phyloP scores from a whole-genome alignment of 139 green algal genomes.

The Chlamydomonas sphaeroides region DNA sequence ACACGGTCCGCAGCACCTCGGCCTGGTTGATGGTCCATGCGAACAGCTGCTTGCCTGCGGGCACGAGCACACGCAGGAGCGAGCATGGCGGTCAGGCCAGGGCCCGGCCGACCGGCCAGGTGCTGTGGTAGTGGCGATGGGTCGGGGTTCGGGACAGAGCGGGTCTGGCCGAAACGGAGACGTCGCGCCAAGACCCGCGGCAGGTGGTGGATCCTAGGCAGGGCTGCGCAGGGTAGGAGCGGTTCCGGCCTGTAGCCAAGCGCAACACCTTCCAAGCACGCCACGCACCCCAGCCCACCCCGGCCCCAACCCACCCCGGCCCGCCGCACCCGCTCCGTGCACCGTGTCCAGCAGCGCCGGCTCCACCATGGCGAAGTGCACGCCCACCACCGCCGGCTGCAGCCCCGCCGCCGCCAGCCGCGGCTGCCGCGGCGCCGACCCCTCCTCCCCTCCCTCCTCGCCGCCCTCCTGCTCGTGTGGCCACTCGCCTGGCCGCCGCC shows the following conservation, averaged over 20 bases:
- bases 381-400: conserved; percentile 46
- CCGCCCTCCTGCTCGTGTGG: too few relatives aligned
- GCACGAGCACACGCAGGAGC: neutral
- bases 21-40: conserved; percentile 70
- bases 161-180: neutral
- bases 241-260: too few relatives aligned
- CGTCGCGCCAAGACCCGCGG: too few relatives aligned
- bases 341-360: conserved; percentile 21
- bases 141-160: neutral
- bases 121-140: neutral
- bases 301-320: neutral
- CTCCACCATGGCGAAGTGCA: conserved; percentile 57
- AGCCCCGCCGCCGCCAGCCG: too few relatives aligned
- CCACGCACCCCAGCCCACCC: too few relatives aligned
- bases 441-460: too few relatives aligned
- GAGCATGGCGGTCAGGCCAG: too few relatives aligned
- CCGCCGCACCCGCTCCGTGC: conserved; percentile 13
- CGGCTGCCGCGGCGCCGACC: neutral
- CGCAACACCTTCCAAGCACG: too few relatives aligned
- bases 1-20: conserved; percentile 10
- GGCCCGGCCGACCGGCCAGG: neutral
- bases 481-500: too few relatives aligned
- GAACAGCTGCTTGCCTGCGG: conserved; percentile 48
- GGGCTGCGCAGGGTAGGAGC: too few relatives aligned
- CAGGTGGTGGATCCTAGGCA: too few relatives aligned